Conservation (phyloP, 1,284 basidiomycete genomes). For the Fistulinella cinereoalba region DNA sequence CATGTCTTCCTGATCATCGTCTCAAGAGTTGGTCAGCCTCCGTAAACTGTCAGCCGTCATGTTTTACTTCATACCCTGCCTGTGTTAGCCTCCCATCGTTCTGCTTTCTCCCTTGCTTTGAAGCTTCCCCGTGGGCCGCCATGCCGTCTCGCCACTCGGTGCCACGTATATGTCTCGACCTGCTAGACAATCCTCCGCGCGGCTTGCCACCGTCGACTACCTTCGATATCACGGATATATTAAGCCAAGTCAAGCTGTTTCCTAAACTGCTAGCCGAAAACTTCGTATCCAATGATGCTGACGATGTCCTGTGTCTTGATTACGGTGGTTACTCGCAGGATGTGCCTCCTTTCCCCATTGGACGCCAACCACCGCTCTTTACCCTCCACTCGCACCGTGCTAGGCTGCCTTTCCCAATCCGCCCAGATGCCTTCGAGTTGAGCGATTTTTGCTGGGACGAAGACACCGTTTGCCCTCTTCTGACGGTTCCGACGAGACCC, state of each 20-base stretch:
- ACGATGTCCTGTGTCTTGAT: conserved; percentile 11
- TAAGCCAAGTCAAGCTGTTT: conserved; percentile 12
- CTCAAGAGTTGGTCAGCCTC: conserved; percentile 24
- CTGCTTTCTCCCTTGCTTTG: conserved; percentile 8
- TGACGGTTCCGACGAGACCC: conserved; percentile 52
- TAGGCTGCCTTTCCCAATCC: conserved; percentile 28
- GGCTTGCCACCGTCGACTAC: conserved; percentile 25
- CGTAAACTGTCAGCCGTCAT: conserved; percentile 25
- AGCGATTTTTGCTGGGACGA: conserved; percentile 22
- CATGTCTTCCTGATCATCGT: background rate
- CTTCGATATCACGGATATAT: conserved; percentile 28
- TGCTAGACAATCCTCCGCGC: conserved; percentile 11
- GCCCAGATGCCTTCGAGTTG: conserved; percentile 20
- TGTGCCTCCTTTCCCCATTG: conserved; percentile 26
- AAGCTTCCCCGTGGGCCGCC: conserved; percentile 2
- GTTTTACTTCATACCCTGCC: background rate
- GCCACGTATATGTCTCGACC: conserved; percentile 27
- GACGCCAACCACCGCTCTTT: conserved; percentile 26
- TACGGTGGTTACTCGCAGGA: conserved; percentile 10
- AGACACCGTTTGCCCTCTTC: conserved; percentile 10
- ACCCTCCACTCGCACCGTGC: conserved; percentile 23
- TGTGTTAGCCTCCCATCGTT: conserved; percentile 9
- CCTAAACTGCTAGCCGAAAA: conserved; percentile 25
- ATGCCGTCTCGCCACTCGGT: conserved; percentile 18
- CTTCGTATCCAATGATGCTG: conserved; percentile 5